Base-by-base conservation (phyloP, 2,329 filamentous ascomycete species). In the Colletotrichum endophyticum region DNA sequence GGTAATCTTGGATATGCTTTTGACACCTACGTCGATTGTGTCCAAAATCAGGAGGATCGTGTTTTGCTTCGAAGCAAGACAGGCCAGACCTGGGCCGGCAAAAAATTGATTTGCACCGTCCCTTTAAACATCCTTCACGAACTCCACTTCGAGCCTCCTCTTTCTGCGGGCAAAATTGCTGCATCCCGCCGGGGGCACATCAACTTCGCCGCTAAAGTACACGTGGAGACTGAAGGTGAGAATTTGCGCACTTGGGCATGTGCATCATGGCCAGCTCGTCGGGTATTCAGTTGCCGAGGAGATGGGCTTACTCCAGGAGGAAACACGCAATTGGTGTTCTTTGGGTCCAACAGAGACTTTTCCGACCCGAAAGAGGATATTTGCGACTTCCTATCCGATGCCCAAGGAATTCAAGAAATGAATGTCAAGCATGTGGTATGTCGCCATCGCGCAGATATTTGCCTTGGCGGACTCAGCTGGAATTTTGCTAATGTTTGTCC, bases 291-390 rank as follows among this genome's bases (percentile, higher is more conserved):
- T 44, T 44, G 39, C 39, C 5, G 39, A 44, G 66, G 44, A 15
- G 88, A 89, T 71, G 88, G 88, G 0, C 84, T 82, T 0, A 87
- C 86, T 0, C 85, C 85, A 0, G 83, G 83, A 1, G 87, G 88
- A 0, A 88, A 89, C 49, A 88, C 87, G 0, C 88, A 90, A 49
- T 79, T 89, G 2, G 88, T 89, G 1, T 83, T 83, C 4, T 89
- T 90, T 64, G 39, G 39, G 19, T n/a, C 19, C 11, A 49, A 49
- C 39, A 12, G 9, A 12, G 39, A 49, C 39, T 49, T 12, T n/a
- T 49, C 39, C 19, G 11, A n/a, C 39, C 39, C 39, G 1, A 84
- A 84, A 0, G 66, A 57, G 19, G 77, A 83, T 49, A 3, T 78
- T 84, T 11, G 86, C 85, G 22, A 85, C 87, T 57, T 84, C 89